Percentiles rank a stretch among this genome's conserved stretches.
Conservation (phyloP, 176 grass and related monocot genomes). For the Carex scoparia region DNA sequence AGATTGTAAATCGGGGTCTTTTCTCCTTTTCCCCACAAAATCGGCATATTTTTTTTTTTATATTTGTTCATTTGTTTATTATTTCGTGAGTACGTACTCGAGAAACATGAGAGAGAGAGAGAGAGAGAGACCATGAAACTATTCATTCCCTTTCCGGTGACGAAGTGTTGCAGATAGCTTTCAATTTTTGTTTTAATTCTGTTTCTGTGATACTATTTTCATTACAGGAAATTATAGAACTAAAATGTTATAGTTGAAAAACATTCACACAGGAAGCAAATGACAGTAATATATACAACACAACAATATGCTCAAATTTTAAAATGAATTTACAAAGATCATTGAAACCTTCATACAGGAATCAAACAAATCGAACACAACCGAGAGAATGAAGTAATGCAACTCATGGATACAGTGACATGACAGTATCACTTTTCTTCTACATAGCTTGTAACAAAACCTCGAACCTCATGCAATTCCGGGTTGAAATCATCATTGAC, state of each 20-base stretch:
- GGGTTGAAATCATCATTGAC: too few species aligned
- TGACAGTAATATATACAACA: too few species aligned
- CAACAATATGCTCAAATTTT: too few species aligned
- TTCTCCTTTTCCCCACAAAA: neutral
- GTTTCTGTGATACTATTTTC: neutral
- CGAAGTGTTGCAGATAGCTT: conserved; percentile 1
- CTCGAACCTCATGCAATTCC: too few species aligned
- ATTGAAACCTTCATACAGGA: neutral
- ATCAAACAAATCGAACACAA: neutral
- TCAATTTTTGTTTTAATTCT: neutral
- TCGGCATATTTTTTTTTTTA: neutral
- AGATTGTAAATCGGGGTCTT: neutral
- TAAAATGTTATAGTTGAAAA: neutral
- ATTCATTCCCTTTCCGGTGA: neutral
- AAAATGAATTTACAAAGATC: too few species aligned
- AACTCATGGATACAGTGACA: too few species aligned
- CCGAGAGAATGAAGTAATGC: neutral
- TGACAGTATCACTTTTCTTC: too few species aligned
- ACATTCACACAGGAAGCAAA: neutral
- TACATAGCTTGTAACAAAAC: too few species aligned
- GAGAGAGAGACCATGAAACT: neutral
- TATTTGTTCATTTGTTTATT: conserved; percentile 20
- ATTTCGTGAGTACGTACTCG: neutral
- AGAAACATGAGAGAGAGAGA: neutral
- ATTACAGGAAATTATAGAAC: neutral